Evolutionary conservation across 2,329 filamentous ascomycete species (phyloP).

Genomic region (Rhynchosporium graminicola): DNA sequence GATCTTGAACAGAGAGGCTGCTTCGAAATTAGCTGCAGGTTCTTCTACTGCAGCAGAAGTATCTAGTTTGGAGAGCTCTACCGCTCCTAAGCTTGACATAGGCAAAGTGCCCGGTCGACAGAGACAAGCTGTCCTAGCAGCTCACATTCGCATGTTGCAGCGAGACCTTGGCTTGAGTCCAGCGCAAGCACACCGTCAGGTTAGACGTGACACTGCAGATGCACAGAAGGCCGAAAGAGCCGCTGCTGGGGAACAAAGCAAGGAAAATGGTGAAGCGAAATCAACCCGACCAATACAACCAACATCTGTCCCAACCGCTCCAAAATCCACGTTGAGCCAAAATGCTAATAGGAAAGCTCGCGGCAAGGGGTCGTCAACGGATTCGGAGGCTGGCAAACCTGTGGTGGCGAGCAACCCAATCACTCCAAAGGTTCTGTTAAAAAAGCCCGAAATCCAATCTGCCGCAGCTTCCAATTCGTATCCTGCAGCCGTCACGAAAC

Average conservation of each 20-base stretch:
- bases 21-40: constrained; percentile 46
- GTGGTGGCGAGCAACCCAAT: constrained; percentile 35
- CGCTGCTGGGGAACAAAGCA: constrained; percentile 29
- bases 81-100: constrained; percentile 54
- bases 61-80: constrained; percentile 36
- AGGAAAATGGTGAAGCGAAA: constrained; percentile 16
- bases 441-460: constrained; percentile 42
- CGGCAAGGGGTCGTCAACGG: constrained; percentile 43
- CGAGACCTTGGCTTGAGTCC: constrained; percentile 66
- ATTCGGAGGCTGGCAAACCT: constrained; percentile 25
- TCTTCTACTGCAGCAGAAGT: constrained; percentile 37
- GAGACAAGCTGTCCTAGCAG: constrained; percentile 52
- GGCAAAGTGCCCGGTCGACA: constrained; percentile 45
- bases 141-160: constrained; percentile 65
- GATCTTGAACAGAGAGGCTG: constrained; percentile 61
- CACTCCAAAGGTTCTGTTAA: constrained; percentile 43
- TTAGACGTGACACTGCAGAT: constrained; percentile 52
- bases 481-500: constrained; percentile 34
- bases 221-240: constrained; percentile 37
- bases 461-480: constrained; percentile 34
- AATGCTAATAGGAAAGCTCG: constrained; percentile 34
- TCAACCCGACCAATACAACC: constrained; percentile 12
- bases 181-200: constrained; percentile 61
- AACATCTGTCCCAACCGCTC: constrained; percentile 35
- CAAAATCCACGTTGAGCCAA: constrained; percentile 35